Percentiles rank a stretch among this genome's conserved stretches.
Conservation (phyloP, 140 eudicot genomes). For the Senecio squalidus region DNA sequence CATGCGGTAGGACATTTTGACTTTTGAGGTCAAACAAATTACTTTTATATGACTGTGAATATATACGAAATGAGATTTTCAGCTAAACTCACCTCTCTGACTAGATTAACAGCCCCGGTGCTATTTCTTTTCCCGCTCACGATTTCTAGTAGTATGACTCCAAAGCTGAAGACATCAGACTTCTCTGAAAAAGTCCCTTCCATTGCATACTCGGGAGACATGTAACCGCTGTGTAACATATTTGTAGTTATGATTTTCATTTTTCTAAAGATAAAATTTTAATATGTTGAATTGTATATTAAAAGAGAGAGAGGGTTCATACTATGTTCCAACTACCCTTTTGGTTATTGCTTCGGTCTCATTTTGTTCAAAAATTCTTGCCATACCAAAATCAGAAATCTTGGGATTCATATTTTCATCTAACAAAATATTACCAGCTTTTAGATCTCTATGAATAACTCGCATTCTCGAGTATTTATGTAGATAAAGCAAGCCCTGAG, state of each 20-base stretch:
- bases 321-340: constrained; percentile 16
- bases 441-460: constrained; percentile 33
- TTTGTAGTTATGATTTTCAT: neutral
- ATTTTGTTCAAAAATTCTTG: constrained; percentile 35
- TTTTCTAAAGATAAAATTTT: neutral
- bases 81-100: constrained; percentile 25
- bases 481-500: constrained; percentile 41
- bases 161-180: constrained; percentile 46
- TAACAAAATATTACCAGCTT: constrained; percentile 34
- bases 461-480: constrained; percentile 48
- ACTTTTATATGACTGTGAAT: neutral
- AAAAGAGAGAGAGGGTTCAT: neutral
- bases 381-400: constrained; percentile 49
- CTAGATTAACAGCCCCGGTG: constrained; percentile 22
- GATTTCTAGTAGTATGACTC: constrained; percentile 35
- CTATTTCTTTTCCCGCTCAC: constrained; percentile 35
- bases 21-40: neutral
- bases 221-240: constrained; percentile 30
- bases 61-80: neutral
- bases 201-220: constrained; percentile 42
- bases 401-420: constrained; percentile 42
- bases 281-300: neutral
- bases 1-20: neutral
- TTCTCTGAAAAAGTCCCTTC: constrained; percentile 36
- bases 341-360: constrained; percentile 26